Evolutionary conservation across 805 yeast species (phyloP), one percentile per base, ranked within the genome.

Genomic region (Saccharomycopsis amapae): DNA sequence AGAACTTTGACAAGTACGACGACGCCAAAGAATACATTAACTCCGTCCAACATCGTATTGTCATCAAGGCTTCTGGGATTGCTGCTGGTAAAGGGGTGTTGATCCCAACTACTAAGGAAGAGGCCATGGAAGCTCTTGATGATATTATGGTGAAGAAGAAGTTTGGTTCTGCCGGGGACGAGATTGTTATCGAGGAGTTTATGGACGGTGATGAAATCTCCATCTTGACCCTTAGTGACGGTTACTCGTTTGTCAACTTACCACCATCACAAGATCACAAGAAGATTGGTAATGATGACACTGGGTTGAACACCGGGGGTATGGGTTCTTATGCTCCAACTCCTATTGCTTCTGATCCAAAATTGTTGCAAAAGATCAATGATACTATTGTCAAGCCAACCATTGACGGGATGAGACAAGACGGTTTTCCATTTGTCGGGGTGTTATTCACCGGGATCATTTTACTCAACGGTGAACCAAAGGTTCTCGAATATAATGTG

Each of bases 311-410:
- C 68, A 93, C 99, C 32, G 99, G 99, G 56, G 99, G 99, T 53
- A 93, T 93, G 99, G 99, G 99, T 53, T 95, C 97, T 5, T 93
- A 93, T 60, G 93, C 97, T 5, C 99, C 99, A 26, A 95, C 97
- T 9, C 98, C 98, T 46, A 72, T 87, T 52, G 97, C 94, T 17
- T 86, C 97, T 17, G 43, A 44, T 13, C 79, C 86, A 2, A 71
- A 74, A 20, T 62, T 93, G 31, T 64, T 89, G 57, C 67, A 72
- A 51, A 71, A 79, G 63, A 88, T 93, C 60, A 79, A 88, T 59
- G 68, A 71, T 40, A 70, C 74, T n/a, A 75, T 94, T 57, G 75
- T 94, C 58, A 79, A 82, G 65, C 97, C 97, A 46, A 85, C 96
- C 31, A 81, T 93, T 58, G 88, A 81, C 57, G 97, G 98, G 49